Base-by-base conservation (phyloP, 2,329 filamentous ascomycete species). In the Verruconis gallopava region DNA sequence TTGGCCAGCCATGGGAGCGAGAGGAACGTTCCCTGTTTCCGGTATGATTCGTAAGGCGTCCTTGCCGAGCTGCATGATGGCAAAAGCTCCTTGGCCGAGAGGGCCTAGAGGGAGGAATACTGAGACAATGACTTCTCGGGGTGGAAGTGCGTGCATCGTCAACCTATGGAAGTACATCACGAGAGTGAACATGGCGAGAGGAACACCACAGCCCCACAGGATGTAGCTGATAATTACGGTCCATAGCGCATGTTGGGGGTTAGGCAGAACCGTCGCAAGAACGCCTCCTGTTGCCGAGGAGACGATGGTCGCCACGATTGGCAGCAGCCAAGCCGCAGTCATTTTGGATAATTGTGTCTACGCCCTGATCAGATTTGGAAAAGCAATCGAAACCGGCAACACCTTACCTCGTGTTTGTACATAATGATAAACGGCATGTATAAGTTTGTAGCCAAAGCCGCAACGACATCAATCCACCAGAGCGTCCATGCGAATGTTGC, bases 151-250 rank as follows among this genome's bases (percentile, higher is more conserved):
- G 57, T 83, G 72, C 2, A 83, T 56, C 3, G 73, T 75, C 6
- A 85, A 64, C 9, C 79, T 75, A 45, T 79, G 74, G 52, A 81
- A 81, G 57, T 84, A 85, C 28, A 84, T 69, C 9, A 73, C 74
- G 19, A 83, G 61, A 15, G 81, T 69, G 33, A 70, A 67, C 56
- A 77, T 69, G 2, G 77, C 72, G 39, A 84, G 58, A 0, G 71
- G 72, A 2, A 68, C 67, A 3, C 77, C 75, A 44, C 75, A 73
- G 0, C 79, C 79, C 77, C 76, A 83, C 48, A 84, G 70, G 13
- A 82, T 62, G 53, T 83, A 85, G 3, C 69, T 77, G 13, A 65
- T 65, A n/a, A 81, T 60, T 17, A 84, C 51, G 0, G 79, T 84
- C 28, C 68, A 70, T 15, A 80, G 55, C 3, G 74, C 74, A 48